Conservation (phyloP, 257 asterid species). For the Verbena officinalis region DNA sequence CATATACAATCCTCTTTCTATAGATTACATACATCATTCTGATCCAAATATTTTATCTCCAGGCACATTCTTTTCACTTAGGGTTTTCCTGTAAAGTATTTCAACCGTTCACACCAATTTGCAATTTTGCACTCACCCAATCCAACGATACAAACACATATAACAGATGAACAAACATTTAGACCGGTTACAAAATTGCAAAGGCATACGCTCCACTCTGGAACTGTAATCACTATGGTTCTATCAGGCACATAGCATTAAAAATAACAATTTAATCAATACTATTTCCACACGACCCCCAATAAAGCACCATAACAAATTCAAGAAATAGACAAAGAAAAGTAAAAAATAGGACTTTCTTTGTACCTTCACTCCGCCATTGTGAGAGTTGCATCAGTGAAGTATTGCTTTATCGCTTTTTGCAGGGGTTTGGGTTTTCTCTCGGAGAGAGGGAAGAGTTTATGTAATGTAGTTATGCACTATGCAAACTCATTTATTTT, state of each 20-base stretch:
- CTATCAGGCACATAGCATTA: conserved; percentile 15
- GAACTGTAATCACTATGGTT: conserved; percentile 25
- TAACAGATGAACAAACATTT: conserved; percentile 30
- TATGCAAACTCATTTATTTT: conserved; percentile 29
- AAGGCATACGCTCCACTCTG: conserved; percentile 26
- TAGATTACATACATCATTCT: not conserved
- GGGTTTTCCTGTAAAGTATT: conserved; percentile 34
- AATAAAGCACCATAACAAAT: conserved; percentile 29
- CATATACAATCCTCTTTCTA: conserved; percentile 23
- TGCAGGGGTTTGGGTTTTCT: conserved; percentile 35
- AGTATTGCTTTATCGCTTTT: conserved; percentile 24
- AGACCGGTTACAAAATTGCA: conserved; percentile 23
- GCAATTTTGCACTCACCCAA: conserved; percentile 22
- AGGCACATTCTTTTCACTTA: conserved; percentile 14
- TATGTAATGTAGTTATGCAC: conserved; percentile 30
- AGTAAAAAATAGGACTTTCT: not conserved
- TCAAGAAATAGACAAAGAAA: conserved; percentile 27
- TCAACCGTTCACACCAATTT: conserved; percentile 16
- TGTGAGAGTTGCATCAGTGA: conserved; percentile 40
- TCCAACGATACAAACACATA: conserved; percentile 35
- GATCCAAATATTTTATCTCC: conserved; percentile 11
- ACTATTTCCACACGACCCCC: conserved; percentile 9
- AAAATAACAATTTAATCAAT: not conserved
- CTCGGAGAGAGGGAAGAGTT: conserved; percentile 13
- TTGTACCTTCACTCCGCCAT: conserved; percentile 44